These are phyloP conservation scores for Paraphoma chrysanthemicola DNA, from an alignment of 2,329 filamentous ascomycete genomes.

Conservation along the genomic window DNA sequence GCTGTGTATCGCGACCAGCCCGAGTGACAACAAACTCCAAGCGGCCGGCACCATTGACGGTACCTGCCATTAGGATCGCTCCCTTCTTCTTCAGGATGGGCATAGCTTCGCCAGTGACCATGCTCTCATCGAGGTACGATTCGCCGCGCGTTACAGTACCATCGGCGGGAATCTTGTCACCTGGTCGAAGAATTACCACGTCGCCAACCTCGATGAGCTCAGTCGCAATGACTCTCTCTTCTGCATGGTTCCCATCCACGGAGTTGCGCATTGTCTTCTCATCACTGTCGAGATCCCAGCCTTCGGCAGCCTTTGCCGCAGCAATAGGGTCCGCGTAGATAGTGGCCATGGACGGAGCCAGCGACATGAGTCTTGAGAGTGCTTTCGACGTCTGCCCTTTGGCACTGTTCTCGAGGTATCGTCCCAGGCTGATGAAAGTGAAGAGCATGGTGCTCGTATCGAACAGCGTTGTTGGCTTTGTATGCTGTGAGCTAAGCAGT, in stretches of 20 bases:
- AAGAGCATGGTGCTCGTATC: conserved; percentile 99
- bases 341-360: conserved; percentile 94
- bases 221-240: conserved; percentile 87
- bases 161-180: conserved; percentile 96
- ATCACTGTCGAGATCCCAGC: conserved; percentile 63
- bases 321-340: conserved; percentile 96
- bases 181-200: conserved; percentile 88
- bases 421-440: conserved; percentile 89
- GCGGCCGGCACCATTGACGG: conserved; percentile 91
- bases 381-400: conserved; percentile 97
- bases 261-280: conserved; percentile 54
- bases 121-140: conserved; percentile 94
- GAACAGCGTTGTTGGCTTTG: conserved; percentile 85
- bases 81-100: conserved; percentile 89
- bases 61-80: conserved; percentile 83
- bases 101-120: conserved; percentile 98
- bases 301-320: conserved; percentile 86
- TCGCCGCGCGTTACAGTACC: conserved; percentile 86
- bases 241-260: conserved; percentile 67
- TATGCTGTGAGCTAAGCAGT: conserved; percentile 75
- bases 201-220: conserved; percentile 94
- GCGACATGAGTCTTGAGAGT: conserved; percentile 90
- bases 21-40: conserved; percentile 92
- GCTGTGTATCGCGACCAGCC: conserved; percentile 91
- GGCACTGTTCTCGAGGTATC: conserved; percentile 90